Evolutionary conservation across 75 land plant genomes (phyloP).

Genomic region (Picea glauca): DNA sequence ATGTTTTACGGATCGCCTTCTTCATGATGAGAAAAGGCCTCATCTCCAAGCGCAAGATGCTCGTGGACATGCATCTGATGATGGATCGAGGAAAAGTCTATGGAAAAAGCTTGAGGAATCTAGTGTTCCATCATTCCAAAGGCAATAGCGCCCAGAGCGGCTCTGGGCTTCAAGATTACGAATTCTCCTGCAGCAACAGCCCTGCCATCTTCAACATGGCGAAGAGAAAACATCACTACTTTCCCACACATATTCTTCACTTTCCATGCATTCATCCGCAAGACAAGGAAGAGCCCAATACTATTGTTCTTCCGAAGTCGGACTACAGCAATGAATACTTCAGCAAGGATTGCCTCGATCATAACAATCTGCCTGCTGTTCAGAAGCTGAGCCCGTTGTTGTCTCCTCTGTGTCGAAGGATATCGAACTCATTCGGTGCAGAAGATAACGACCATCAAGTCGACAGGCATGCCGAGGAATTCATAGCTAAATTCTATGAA

Average conservation of each 20-base stretch:
- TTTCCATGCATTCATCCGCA: constrained; percentile 18
- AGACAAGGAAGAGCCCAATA: background rate
- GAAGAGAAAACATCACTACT: constrained; percentile 3
- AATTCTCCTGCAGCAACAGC: constrained; percentile 50
- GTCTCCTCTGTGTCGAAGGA: background rate
- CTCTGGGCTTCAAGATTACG: constrained; percentile 39
- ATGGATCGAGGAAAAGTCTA: constrained; percentile 48
- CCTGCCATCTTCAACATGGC: constrained; percentile 16
- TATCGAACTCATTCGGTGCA: background rate
- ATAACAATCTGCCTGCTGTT: background rate
- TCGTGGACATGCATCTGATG: constrained; percentile 43
- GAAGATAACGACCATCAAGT: constrained; percentile 25
- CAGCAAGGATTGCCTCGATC: background rate
- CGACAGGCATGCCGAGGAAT: constrained; percentile 46
- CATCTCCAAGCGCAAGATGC: constrained; percentile 35
- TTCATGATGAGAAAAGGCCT: constrained; percentile 30
- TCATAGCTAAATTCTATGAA: constrained; percentile 51
- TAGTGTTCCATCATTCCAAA: constrained; percentile 27
- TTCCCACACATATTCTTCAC: constrained; percentile 4
- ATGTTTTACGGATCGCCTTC: constrained; percentile 16
- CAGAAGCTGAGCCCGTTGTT: constrained; percentile 2
- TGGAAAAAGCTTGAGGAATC: constrained; percentile 40
- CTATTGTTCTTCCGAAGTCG: background rate
- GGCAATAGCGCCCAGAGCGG: background rate
- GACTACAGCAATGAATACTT: background rate